Conservation (phyloP, 768 basidiomycete species). For the Hortiboletus flavorubellus region DNA sequence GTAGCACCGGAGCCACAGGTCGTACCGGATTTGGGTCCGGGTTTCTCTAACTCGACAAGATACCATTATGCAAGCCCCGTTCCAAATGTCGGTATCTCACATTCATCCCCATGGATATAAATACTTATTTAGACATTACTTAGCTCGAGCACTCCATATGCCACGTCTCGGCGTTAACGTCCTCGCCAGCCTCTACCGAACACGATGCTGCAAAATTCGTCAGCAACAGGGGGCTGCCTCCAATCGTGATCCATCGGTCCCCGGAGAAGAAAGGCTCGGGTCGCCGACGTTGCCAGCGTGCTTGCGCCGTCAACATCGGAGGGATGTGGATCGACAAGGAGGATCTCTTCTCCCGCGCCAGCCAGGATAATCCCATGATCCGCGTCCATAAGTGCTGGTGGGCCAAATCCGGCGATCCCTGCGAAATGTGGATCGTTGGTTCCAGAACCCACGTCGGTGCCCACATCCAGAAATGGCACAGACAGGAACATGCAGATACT, state of each 20-base stretch:
- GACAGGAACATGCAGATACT: background rate
- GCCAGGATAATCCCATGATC: background rate
- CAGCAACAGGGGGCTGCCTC: background rate
- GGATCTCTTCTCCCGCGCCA: background rate
- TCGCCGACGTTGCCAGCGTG: background rate
- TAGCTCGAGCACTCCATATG: background rate
- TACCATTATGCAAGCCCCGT: background rate
- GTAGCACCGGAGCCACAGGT: background rate
- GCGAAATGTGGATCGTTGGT: constrained; percentile 4
- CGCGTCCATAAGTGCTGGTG: constrained; percentile 1
- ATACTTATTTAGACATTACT: background rate
- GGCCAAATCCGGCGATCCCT: background rate
- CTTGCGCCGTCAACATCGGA: background rate
- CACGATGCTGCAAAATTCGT: too few relatives aligned
- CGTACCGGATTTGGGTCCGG: background rate
- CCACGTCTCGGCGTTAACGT: too few relatives aligned
- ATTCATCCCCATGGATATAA: too few relatives aligned
- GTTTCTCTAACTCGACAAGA: background rate
- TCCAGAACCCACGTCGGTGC: background rate
- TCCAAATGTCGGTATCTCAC: background rate
- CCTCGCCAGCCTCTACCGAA: too few relatives aligned
- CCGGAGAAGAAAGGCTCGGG: background rate
- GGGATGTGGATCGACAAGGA: constrained; percentile 2
- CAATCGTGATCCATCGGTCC: background rate
- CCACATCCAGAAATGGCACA: constrained; percentile 5